phyloP scores from a whole-genome alignment of 1,139 yeast genomes.

The Geotrichum aggregatum region DNA sequence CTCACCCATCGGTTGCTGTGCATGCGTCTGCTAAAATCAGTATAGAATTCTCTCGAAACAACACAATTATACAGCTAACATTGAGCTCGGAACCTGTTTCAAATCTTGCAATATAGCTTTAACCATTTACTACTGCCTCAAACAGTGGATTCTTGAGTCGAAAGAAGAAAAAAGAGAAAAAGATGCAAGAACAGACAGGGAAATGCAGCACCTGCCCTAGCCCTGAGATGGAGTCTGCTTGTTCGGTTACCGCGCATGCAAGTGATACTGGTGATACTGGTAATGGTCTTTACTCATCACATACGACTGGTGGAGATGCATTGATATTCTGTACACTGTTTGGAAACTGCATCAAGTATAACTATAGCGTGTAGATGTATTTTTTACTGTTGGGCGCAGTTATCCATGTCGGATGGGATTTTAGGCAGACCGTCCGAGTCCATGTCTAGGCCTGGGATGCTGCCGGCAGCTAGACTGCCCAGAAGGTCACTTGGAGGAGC shows the following conservation, averaged over 20 bases:
- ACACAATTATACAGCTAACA: no score
- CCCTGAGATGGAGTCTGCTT: neutral
- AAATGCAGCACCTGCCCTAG: neutral
- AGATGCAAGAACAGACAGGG: neutral
- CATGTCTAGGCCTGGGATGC: constrained; percentile 51
- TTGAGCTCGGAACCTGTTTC: no score
- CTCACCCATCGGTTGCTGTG: constrained; percentile 1
- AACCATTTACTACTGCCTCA: no score
- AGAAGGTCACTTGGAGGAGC: constrained; percentile 82
- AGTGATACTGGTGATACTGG: no score
- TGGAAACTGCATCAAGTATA: neutral
- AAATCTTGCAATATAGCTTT: no score
- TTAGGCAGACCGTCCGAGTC: constrained; percentile 20
- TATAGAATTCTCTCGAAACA: neutral
- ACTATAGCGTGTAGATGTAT: no score
- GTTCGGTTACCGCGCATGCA: no score
- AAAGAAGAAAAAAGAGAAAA: neutral
- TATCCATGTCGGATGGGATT: constrained; percentile 15
- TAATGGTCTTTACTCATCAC: no score
- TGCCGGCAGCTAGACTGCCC: constrained; percentile 56
- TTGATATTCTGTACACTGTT: no score
- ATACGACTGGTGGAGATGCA: no score
- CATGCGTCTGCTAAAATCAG: neutral
- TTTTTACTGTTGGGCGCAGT: constrained; percentile 16
- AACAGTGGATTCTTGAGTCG: neutral